A percentile compares a stretch with the other conserved stretches of the same genome.
Conservation (phyloP, 768 basidiomycete species). For the Chalciporus sphaerocephalus region DNA sequence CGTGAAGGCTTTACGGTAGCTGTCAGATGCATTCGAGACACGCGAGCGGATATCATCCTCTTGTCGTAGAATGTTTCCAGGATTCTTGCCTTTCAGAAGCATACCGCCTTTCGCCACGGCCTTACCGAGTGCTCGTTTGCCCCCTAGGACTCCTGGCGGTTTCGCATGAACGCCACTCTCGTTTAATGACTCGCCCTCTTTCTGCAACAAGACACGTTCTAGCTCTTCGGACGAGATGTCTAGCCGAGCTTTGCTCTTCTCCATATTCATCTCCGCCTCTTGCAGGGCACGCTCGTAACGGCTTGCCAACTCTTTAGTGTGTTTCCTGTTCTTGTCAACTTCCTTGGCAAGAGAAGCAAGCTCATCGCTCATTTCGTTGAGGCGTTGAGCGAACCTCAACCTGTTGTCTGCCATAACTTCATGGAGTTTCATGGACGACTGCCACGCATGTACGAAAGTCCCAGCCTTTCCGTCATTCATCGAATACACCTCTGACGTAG, state of each 20-base stretch:
- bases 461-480: conserved; percentile 93
- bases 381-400: conserved; percentile 74
- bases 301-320: conserved; percentile 85
- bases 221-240: conserved; percentile 91
- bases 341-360: conserved; percentile 79
- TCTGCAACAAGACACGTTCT: conserved; percentile 85
- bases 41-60: conserved; percentile 90
- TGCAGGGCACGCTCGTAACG: conserved; percentile 85
- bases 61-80: conserved; percentile 85
- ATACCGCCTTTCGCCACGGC: conserved; percentile 89
- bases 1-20: conserved; percentile 83
- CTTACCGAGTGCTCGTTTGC: conserved; percentile 84
- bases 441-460: conserved; percentile 81
- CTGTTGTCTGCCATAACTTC: conserved; percentile 89
- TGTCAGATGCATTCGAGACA: conserved; percentile 82
- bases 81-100: conserved; percentile 88
- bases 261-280: conserved; percentile 81
- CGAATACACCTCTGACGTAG: conserved; percentile 77
- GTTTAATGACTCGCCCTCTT: conserved; percentile 90
- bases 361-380: conserved; percentile 98
- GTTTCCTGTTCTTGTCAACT: conserved; percentile 91
- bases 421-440: conserved; percentile 81
- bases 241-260: conserved; percentile 83
- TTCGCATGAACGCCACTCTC: conserved; percentile 71
- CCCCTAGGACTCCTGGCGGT: conserved; percentile 51